Evolutionary conservation across 2,329 filamentous ascomycete genomes (phyloP).

Genomic region (Fusarium falciforme): DNA sequence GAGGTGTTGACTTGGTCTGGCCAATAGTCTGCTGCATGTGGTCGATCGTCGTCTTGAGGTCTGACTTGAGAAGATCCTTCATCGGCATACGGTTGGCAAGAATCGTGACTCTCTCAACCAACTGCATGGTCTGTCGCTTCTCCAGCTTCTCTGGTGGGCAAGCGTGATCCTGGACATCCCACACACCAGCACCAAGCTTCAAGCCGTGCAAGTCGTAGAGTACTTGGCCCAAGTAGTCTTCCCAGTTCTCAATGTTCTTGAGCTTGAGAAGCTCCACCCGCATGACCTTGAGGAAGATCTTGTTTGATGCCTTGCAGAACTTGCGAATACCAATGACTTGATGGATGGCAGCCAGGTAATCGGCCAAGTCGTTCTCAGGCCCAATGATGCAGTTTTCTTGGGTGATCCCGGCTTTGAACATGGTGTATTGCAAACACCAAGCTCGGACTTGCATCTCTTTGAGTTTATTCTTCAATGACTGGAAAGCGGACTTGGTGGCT

Average conservation of each 20-base stretch:
- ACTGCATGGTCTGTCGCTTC: slow-evolving; percentile 79
- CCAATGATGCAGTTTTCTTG: slow-evolving; percentile 72
- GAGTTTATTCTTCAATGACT: slow-evolving; percentile 71
- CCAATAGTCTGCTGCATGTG: slow-evolving; percentile 91
- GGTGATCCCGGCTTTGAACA: slow-evolving; percentile 83
- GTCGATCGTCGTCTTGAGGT: slow-evolving; percentile 90
- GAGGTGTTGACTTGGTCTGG: slow-evolving; percentile 78
- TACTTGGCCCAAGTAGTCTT: slow-evolving; percentile 87
- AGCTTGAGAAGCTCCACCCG: slow-evolving; percentile 85
- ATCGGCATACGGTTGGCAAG: slow-evolving; percentile 87
- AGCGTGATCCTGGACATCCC: slow-evolving; percentile 80
- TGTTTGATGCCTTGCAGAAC: slow-evolving; percentile 86
- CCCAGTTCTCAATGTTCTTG: slow-evolving; percentile 81
- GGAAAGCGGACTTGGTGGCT: slow-evolving; percentile 65
- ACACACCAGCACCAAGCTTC: slow-evolving; percentile 76
- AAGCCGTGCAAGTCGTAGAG: slow-evolving; percentile 85
- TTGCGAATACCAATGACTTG: slow-evolving; percentile 85
- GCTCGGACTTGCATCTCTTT: slow-evolving; percentile 88
- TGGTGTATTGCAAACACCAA: slow-evolving; percentile 88
- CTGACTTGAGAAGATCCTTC: slow-evolving; percentile 91
- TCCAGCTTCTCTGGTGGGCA: slow-evolving; percentile 84
- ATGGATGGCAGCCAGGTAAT: slow-evolving; percentile 85
- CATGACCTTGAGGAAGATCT: slow-evolving; percentile 89
- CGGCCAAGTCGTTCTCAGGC: slow-evolving; percentile 78
- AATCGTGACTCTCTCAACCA: slow-evolving; percentile 85